A percentile compares a stretch with the other conserved stretches of the same genome.
These are phyloP conservation scores for Arctostaphylos glauca DNA, from an alignment of 148 eudicot species.

Conservation along the genomic window DNA sequence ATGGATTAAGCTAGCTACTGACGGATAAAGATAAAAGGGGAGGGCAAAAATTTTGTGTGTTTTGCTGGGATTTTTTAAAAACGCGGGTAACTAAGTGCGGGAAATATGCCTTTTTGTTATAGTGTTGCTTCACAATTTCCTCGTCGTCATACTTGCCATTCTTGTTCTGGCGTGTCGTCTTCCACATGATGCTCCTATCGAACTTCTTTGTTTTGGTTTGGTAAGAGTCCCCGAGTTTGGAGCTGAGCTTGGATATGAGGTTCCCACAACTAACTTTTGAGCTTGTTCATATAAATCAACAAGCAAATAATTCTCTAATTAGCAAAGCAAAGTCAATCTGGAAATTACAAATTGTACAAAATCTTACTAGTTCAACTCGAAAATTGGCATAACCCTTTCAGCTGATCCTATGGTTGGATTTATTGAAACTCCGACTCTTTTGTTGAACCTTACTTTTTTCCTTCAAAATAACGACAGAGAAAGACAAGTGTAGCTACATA, in stretches of 20 bases:
- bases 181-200: not conserved
- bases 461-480: not conserved
- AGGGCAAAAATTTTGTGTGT: too few relatives aligned
- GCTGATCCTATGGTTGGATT: not conserved
- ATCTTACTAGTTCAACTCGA: not conserved
- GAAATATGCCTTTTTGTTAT: too few relatives aligned
- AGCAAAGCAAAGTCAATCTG: not conserved
- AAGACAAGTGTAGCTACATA: not conserved
- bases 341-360: too few relatives aligned
- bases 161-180: not conserved
- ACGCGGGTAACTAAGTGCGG: too few relatives aligned
- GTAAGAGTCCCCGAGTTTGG: not conserved
- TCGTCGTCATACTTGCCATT: not conserved
- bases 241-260: not conserved
- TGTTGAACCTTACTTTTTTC: not conserved
- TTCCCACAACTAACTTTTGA: not conserved
- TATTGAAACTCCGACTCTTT: not conserved
- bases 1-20: too few relatives aligned
- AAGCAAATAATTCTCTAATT: not conserved
- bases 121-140: not conserved
- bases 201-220: not conserved
- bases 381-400: not conserved
- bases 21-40: too few relatives aligned
- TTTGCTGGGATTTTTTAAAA: too few relatives aligned
- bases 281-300: not conserved